Evolutionary conservation across 192 early-diverging fungal species (phyloP), one percentile per base, ranked within the genome.

Genomic region (Coemansia interrupta): DNA sequence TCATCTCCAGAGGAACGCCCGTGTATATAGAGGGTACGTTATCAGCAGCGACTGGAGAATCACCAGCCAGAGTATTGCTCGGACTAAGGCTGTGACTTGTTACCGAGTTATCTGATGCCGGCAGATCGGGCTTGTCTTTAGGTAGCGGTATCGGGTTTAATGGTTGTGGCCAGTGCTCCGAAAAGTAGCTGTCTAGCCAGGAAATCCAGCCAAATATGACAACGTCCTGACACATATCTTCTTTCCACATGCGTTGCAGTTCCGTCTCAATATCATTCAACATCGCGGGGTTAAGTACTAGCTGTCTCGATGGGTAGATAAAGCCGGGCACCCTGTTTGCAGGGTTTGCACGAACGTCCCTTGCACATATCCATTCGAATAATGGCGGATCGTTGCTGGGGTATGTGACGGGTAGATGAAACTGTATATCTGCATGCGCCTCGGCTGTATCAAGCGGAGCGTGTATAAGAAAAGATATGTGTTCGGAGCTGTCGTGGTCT

Each of bases 1-100:
- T 86, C 66, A 93, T 88, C 11, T 88, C 80, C 7, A 91, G 62
- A 6, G 86, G 81, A 9, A 66, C 65, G 3, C 84, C 78, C 0
- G 84, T 75, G 32, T 68, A 73, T n/a, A 87, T 85, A 1, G 72
- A 54, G 7, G 87, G 76, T 5, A 63, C 38, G 2, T 38, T 19
- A 22, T 29, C 28, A 17, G 30, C 6, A 13, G 30, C 6, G 9
- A 7, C 17, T 10, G 36, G 10, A 23, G 3, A 8, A 41, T 11
- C 0, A 3, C 8, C n/a, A 22, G 12, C 20, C 9, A 5, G 1
- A 1, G 4, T 23, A 13, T 20, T 11, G 18, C 32, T 13, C 22
- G 19, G 3, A 3, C 18, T 1, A 7, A 11, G 2, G 6, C 4
- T 38, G 36, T 4, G 2, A 10, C 4, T 22, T 17, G 30, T 23